Conservation (phyloP, 345 rosid species). For the Salix dunnii region DNA sequence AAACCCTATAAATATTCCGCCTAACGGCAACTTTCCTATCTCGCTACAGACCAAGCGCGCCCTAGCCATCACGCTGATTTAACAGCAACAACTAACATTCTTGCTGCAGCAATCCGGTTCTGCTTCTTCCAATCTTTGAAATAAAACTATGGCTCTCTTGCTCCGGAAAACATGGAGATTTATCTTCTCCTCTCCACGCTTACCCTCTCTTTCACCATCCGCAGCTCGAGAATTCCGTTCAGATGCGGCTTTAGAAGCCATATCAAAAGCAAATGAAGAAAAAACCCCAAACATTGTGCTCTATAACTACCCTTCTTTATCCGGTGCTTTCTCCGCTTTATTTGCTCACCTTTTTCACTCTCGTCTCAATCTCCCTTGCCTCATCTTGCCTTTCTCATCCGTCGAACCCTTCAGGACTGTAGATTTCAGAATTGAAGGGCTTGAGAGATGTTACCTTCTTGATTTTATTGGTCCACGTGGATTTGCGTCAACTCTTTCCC, state of each 20-base stretch:
- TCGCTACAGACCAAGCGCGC: background rate
- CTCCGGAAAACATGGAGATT: constrained; percentile 5
- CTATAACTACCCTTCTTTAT: constrained; percentile 83
- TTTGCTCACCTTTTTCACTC: constrained; percentile 77
- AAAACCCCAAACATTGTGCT: constrained; percentile 52
- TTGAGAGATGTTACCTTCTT: constrained; percentile 63
- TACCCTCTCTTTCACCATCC: background rate
- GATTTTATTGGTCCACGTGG: constrained; percentile 64
- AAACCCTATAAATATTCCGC: background rate
- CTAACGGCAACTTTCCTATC: background rate
- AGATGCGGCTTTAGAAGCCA: constrained; percentile 73
- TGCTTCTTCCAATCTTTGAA: background rate
- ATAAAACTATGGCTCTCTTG: constrained; percentile 10
- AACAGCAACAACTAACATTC: background rate
- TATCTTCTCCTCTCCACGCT: background rate
- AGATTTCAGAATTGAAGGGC: constrained; percentile 47
- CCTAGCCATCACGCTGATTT: background rate
- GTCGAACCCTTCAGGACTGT: constrained; percentile 60
- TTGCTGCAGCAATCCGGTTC: background rate
- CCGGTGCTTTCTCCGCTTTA: constrained; percentile 83
- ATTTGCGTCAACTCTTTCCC: constrained; percentile 36
- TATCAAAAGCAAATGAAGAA: constrained; percentile 53
- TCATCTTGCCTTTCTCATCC: constrained; percentile 74
- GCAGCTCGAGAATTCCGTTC: constrained; percentile 56
- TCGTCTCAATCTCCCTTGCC: constrained; percentile 56